Base-by-base conservation (phyloP, 805 yeast species). In the Clavispora vitiphila region DNA sequence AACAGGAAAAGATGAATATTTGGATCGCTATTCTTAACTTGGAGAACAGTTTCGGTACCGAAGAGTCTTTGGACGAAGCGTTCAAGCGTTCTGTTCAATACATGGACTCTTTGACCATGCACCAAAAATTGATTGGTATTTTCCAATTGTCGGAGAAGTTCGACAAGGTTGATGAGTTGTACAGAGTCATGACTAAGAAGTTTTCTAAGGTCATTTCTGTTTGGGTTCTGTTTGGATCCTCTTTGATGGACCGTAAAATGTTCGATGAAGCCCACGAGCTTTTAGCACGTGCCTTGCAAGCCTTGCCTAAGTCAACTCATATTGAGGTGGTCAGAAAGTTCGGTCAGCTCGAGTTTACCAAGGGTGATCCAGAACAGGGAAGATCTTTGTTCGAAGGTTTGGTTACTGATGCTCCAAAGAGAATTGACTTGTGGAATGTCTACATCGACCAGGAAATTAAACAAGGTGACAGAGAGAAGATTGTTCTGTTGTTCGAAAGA, bases 21-120 rank as follows among this genome's bases (percentile, higher is more conserved):
- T 95, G 98, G 98, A 86, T 91, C 62, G 99, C 98, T 0, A 64
- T 89, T 56, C 76, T 93, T 54, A 93, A 93, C 66, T 76, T 95
- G 74, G 99, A 93, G 65, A 88, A 86, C 61, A 81, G 89, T 12
- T 93, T 93, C 64, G 99, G 99, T 42, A 76, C 85, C 18, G 81
- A 80, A 8, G 97, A 88, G 47, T 68, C 93, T 2, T 63, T 90
- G 41, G 89, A 88, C 35, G 87, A 81, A 26, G 77, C 77, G 0
- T 91, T 93, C 76, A 83, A 80, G 61, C 81, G 86, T 50, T 77
- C 98, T 1, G 80, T 87, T 54, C 96, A 88, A 65, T 86, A 81
- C 64, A 89, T 89, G 96, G 99, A 93, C 54, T 74, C 96, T 1
- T 77, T 78, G 50, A 72, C 76, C 14, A 85, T 91, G 75, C 90